Base-by-base conservation (phyloP, 352 stramenopile species). In the Globisporangium apiculatum region DNA sequence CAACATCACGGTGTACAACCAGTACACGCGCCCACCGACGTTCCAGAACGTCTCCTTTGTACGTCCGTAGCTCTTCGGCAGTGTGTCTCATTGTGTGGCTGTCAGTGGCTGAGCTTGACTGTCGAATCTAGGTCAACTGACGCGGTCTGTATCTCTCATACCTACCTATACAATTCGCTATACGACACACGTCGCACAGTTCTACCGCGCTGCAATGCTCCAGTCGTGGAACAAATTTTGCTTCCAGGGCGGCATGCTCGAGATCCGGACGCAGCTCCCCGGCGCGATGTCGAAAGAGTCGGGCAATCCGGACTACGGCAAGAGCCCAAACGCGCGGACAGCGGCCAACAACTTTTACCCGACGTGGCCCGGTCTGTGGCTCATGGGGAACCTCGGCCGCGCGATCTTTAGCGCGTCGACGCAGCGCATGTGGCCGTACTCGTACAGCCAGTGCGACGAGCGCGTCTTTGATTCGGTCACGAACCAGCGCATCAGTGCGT, bases 201-300 rank as follows among this genome's bases (percentile, higher is more conserved):
- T 64, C 56, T 63, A 58, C 42, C 48, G 57, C 8, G 52, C 83
- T 40, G 94, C 84, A 1, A 97, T 98, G 89, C 42, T 98, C 6
- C 91, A 97, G 65, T 73, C 66, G 37, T 98, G 93, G 93, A 94
- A 98, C 76, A 98, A 98, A 71, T 98, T 98, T 60, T 98, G 90
- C 68, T 97, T 97, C 66, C 94, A 93, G 43, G 91, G 93, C 47
- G 93, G 90, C 11, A 96, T 97, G 65, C 60, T 98, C 8, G 92
- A 98, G 71, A 83, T 98, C 38, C 76, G 86, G 37, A 84, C 92
- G 2, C 87, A 96, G 59, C 73, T 98, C 9, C 95, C 95, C 1
- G 94, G 83, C 6, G 82, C 92, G 15, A 56, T 86, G 5, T 70
- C 75, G 42, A 79, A 86, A 35, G 77, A 88, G 18, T 76, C 72